A percentile compares a stretch with the other conserved stretches of the same genome.
phyloP scores from a whole-genome alignment of 1,284 basidiomycete genomes.

The Boletus hoseneyae region DNA sequence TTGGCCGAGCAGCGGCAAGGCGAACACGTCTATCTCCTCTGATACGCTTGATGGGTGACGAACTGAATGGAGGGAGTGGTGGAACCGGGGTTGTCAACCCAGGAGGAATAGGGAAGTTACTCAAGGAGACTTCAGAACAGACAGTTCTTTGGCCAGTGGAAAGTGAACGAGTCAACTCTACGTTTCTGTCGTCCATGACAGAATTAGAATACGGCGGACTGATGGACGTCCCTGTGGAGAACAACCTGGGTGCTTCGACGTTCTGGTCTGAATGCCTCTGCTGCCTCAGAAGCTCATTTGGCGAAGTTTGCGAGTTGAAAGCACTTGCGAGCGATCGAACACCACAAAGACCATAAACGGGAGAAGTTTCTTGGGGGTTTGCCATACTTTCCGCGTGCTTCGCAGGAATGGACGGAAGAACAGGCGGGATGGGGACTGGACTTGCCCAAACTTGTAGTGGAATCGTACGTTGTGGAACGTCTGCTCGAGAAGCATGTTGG shows the following conservation, averaged over 20 bases:
- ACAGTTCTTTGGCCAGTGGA: constrained; percentile 31
- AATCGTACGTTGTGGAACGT: neutral
- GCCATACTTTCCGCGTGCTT: neutral
- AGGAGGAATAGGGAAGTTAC: constrained; percentile 67
- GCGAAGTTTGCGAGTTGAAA: constrained; percentile 31
- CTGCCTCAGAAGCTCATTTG: constrained; percentile 55
- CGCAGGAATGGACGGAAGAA: neutral
- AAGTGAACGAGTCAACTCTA: constrained; percentile 20
- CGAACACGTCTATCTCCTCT: constrained; percentile 23
- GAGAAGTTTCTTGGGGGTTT: constrained; percentile 35
- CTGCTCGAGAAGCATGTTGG: constrained; percentile 1
- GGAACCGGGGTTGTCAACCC: constrained; percentile 22
- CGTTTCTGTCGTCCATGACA: constrained; percentile 6
- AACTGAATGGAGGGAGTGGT: constrained; percentile 16
- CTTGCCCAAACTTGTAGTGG: constrained; percentile 7
- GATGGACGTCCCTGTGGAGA: constrained; percentile 35
- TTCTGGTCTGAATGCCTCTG: constrained; percentile 64
- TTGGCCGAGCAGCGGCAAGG: constrained; percentile 9
- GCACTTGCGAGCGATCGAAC: constrained; percentile 21
- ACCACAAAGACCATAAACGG: constrained; percentile 48
- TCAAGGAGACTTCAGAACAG: constrained; percentile 59
- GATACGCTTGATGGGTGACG: constrained; percentile 19
- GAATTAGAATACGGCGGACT: constrained; percentile 7
- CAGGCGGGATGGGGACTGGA: neutral
- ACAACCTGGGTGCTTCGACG: constrained; percentile 54